Evolutionary conservation across 2,329 filamentous ascomycete genomes (phyloP).

Genomic region (Neopestalotiopsis clavispora): DNA sequence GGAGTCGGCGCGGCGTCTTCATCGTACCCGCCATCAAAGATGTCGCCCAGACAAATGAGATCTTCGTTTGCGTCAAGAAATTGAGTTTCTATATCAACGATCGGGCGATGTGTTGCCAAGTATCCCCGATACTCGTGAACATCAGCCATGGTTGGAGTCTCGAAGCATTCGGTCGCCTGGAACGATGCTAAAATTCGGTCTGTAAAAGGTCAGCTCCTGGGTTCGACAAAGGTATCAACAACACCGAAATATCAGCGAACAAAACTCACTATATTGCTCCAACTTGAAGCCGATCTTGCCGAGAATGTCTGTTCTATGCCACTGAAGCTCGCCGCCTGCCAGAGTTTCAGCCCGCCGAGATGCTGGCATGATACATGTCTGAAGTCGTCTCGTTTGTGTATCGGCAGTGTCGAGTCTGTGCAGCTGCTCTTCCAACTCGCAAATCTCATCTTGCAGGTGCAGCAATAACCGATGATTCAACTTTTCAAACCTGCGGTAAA

Average conservation of each 20-base stretch:
- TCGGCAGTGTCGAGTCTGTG: slow-evolving; percentile 67
- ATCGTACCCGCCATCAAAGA: slow-evolving; percentile 17
- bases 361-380: slow-evolving; percentile 55
- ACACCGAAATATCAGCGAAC: not conserved
- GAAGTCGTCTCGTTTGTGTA: slow-evolving; percentile 50
- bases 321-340: slow-evolving; percentile 61
- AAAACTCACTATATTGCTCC: slow-evolving; percentile 66
- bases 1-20: slow-evolving; percentile 23
- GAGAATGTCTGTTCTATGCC: slow-evolving; percentile 64
- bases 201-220: slow-evolving; percentile 29
- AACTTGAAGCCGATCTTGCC: slow-evolving; percentile 69
- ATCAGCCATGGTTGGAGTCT: slow-evolving; percentile 54
- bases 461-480: slow-evolving; percentile 83
- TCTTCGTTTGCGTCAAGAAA: slow-evolving; percentile 64
- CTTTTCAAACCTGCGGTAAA: slow-evolving; percentile 83
- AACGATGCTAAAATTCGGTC: slow-evolving; percentile 66
- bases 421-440: slow-evolving; percentile 80
- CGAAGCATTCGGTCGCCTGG: slow-evolving; percentile 54
- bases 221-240: too few relatives aligned
- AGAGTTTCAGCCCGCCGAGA: slow-evolving; percentile 63
- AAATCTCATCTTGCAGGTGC: slow-evolving; percentile 84
- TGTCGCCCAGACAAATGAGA: slow-evolving; percentile 49
- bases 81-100: slow-evolving; percentile 62
- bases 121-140: slow-evolving; percentile 57
- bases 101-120: slow-evolving; percentile 56